Evolutionary conservation across 2,329 filamentous ascomycete species (phyloP).

Genomic region (Colletotrichum karsti): DNA sequence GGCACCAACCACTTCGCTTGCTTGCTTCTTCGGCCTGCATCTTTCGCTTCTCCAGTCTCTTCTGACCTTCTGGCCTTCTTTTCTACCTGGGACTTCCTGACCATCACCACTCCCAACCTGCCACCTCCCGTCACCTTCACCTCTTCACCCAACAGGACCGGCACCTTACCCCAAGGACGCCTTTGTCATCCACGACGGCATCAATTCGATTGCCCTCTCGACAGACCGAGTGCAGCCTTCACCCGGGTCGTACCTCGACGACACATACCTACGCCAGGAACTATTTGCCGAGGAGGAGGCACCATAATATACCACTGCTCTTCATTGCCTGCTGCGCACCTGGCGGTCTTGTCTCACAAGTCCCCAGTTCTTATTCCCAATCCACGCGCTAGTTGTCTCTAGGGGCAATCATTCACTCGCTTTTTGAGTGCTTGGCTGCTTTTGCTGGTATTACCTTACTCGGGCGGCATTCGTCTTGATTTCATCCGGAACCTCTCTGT

Average conservation of each 20-base stretch:
- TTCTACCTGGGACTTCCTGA: conserved; percentile 17
- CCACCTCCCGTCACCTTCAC: not conserved
- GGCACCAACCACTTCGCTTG: conserved; percentile 18
- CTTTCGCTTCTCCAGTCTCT: conserved; percentile 17
- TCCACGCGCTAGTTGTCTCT: conserved; percentile 25
- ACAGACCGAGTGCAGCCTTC: not conserved
- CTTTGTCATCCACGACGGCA: not conserved
- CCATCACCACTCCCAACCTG: conserved; percentile 7
- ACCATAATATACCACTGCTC: conserved; percentile 16
- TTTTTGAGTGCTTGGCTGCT: conserved; percentile 16
- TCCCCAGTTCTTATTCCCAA: conserved; percentile 16
- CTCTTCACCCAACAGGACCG: not conserved
- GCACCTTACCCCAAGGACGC: not conserved
- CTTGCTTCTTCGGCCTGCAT: conserved; percentile 9
- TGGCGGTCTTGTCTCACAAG: conserved; percentile 20
- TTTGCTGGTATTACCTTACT: conserved; percentile 15
- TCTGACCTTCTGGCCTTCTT: conserved; percentile 18
- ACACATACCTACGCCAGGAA: not conserved
- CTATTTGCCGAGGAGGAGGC: not conserved
- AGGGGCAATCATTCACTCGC: conserved; percentile 16
- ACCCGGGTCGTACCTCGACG: not conserved
- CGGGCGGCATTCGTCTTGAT: conserved; percentile 14
- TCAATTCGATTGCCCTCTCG: not conserved
- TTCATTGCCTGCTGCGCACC: conserved; percentile 5
- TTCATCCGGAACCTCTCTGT: conserved; percentile 15